Base-by-base conservation (phyloP, 2,329 filamentous ascomycete genomes). In the Trichoderma aggressivum region DNA sequence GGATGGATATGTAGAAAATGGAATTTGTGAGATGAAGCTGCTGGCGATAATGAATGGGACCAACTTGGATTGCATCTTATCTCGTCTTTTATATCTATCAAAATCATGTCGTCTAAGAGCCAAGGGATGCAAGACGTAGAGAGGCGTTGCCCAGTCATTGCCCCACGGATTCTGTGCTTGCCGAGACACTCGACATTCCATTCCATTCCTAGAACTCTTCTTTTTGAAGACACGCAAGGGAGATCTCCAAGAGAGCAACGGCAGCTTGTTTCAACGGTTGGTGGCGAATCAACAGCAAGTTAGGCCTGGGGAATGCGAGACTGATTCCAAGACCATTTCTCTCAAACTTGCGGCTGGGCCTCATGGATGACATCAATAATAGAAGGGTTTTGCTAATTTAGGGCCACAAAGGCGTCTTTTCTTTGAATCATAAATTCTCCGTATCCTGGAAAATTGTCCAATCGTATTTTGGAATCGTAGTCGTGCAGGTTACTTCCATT, bases 1-100 rank as follows among this genome's bases (percentile, higher is more conserved):
- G 55, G 47, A 60, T 61, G 11, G n/a, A 50, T 16, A 36, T 62
- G 10, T 30, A 18, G 21, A 10, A 4, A 32, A 16, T 28, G n/a
- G 32, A 24, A 47, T 58, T 3, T 55, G 16, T 55, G 30, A 14
- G 16, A 55, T 21, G 28, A 28, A 24, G 32, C 5, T 43, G 53
- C 10, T 32, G 16, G 32, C 39, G 39, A 18, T 18, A 26, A 16
- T 36, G 28, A 32, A 12, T 6, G 4, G 26, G 18, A 14, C 8
- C 1, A 32, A 11, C 3, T 24, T 18, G 24, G 34, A 18, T 24
- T 3, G 59, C 12, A 63, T 47, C 24, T 47, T 56, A 18, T 11
- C 59, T 63, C 24, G 11, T 63, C 47, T 70, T 70, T 56, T 70
- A 70, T 70, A 70, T 56, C 10, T n/a, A 11, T 10, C 16, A 8